These are phyloP conservation scores for Cochlearia excelsa DNA, from an alignment of 345 rosid species.

Conservation along the genomic window DNA sequence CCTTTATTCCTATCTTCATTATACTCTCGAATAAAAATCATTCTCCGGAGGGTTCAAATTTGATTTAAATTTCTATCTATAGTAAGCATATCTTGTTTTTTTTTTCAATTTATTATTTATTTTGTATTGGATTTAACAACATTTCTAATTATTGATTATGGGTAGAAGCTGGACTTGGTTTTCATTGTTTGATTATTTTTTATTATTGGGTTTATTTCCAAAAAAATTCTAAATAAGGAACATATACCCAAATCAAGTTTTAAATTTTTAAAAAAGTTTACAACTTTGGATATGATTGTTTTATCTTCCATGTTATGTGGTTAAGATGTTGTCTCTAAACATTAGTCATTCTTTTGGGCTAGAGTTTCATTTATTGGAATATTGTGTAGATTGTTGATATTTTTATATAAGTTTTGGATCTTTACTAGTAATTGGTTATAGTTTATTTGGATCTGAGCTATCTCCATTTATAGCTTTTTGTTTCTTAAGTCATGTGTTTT, in stretches of 20 bases:
- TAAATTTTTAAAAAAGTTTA: neutral
- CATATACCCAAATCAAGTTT: constrained; percentile 4
- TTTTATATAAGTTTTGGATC: neutral
- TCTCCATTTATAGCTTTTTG: constrained; percentile 16
- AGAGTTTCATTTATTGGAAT: neutral
- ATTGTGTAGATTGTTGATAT: neutral
- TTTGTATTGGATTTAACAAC: no score
- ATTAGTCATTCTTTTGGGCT: neutral
- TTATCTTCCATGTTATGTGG: neutral
- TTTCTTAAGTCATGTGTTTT: constrained; percentile 22
- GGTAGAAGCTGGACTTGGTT: no score
- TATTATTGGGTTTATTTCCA: neutral
- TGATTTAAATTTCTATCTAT: neutral
- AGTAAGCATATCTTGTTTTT: neutral
- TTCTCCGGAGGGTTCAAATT: neutral
- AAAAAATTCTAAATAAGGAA: neutral
- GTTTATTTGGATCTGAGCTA: neutral
- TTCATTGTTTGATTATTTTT: no score
- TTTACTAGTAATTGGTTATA: constrained; percentile 3
- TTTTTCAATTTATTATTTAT: neutral
- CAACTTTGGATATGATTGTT: constrained; percentile 18
- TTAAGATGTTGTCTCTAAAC: constrained; percentile 4
- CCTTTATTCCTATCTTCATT: constrained; percentile 11
- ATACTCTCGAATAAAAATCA: no score
- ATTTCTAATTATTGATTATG: no score